Percentiles rank a stretch among this genome's conserved stretches.
These are phyloP conservation scores for Pestalotiopsis sp. DNA, from an alignment of 2,329 filamentous ascomycete genomes.

Conservation along the genomic window DNA sequence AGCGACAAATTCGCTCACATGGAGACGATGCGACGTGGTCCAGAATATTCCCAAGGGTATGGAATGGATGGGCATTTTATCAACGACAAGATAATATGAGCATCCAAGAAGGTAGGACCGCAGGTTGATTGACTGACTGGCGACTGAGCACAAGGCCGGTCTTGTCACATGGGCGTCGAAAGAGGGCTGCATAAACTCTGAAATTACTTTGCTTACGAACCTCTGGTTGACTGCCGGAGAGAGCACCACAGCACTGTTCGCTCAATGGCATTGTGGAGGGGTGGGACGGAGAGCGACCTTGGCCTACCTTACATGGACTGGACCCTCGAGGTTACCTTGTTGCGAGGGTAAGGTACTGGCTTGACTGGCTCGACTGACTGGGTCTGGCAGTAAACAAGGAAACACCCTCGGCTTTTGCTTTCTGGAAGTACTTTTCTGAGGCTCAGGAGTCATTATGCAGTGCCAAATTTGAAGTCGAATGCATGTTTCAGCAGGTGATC, in stretches of 20 bases:
- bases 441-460: background rate
- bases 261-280: slow-evolving; percentile 1
- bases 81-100: too few relatives aligned
- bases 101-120: background rate
- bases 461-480: background rate
- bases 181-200: background rate
- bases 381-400: background rate
- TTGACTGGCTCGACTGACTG: too few relatives aligned
- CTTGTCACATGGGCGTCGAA: background rate
- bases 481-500: slow-evolving; percentile 2
- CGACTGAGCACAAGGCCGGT: background rate
- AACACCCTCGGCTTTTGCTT: background rate
- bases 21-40: background rate
- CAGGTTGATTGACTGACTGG: background rate
- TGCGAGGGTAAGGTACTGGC: too few relatives aligned
- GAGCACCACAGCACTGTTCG: background rate
- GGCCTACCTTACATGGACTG: too few relatives aligned
- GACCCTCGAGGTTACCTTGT: too few relatives aligned
- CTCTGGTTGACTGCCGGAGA: background rate
- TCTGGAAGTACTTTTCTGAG: background rate
- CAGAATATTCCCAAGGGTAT: background rate
- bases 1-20: background rate
- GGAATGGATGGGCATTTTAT: background rate
- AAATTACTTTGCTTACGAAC: slow-evolving; percentile 1
- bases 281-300: background rate